Percentiles rank a stretch among this genome's conserved stretches.
phyloP scores from a whole-genome alignment of 2,329 filamentous ascomycete genomes.

The Fonsecaea pugnacius region DNA sequence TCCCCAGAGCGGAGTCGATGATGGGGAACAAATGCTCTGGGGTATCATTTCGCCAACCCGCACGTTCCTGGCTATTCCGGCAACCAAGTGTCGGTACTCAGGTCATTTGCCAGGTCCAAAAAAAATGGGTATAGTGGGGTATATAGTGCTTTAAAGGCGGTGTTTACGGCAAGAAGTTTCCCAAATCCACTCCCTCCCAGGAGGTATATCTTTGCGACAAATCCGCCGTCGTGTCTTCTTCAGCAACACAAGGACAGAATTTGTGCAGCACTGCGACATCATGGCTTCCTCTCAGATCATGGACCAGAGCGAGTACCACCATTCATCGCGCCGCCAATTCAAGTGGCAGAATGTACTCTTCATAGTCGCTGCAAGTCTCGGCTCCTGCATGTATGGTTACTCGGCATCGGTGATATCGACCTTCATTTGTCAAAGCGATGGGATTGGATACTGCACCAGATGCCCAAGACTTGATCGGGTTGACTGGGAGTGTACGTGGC shows the following conservation, averaged over 20 bases:
- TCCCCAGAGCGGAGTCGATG: neutral
- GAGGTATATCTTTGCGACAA: neutral
- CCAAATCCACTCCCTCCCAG: neutral
- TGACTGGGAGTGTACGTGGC: constrained; percentile 67
- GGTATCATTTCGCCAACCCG: neutral
- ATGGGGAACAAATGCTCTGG: neutral
- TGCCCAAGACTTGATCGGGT: constrained; percentile 55
- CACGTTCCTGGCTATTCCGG: constrained; percentile 4
- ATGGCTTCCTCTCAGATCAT: neutral
- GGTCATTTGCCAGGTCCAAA: neutral
- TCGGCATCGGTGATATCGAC: constrained; percentile 22
- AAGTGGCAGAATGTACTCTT: constrained; percentile 9
- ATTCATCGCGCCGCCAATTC: constrained; percentile 1
- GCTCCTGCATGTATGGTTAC: constrained; percentile 21
- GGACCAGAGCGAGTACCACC: constrained; percentile 5
- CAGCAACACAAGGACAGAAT: neutral
- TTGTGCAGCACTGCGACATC: neutral
- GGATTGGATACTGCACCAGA: neutral
- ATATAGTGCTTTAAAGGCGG: neutral
- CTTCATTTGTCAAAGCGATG: constrained; percentile 47
- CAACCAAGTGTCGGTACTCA: neutral
- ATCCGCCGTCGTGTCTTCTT: neutral
- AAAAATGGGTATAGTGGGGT: neutral
- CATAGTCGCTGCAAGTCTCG: constrained; percentile 6
- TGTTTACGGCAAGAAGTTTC: neutral